Evolutionary conservation across 1,284 basidiomycete genomes (phyloP).

Genomic region (Cerrena zonata): DNA sequence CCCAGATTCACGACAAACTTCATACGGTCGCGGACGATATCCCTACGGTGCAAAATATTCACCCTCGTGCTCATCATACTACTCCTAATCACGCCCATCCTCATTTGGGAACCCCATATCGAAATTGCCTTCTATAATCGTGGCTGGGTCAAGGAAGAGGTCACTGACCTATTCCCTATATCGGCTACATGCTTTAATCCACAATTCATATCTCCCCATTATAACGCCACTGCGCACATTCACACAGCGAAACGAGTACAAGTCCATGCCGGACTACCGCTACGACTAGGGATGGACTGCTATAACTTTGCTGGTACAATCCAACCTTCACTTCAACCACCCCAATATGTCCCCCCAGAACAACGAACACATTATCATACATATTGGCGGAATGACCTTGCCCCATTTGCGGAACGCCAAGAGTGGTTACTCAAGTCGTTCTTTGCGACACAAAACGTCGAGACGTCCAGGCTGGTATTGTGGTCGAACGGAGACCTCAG

Average conservation of each 20-base stretch:
- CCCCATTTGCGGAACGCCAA: slow-evolving; percentile 71
- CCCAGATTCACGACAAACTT: not conserved
- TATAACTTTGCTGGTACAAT: slow-evolving; percentile 83
- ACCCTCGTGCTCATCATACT: slow-evolving; percentile 33
- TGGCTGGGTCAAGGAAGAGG: slow-evolving; percentile 67
- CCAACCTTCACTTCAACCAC: slow-evolving; percentile 22
- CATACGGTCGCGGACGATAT: not conserved
- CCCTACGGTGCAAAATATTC: slow-evolving; percentile 13
- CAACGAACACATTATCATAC: slow-evolving; percentile 71
- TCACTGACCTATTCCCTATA: slow-evolving; percentile 56
- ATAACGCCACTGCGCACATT: slow-evolving; percentile 63
- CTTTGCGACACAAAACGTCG: slow-evolving; percentile 79
- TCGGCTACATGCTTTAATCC: slow-evolving; percentile 67
- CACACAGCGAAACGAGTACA: slow-evolving; percentile 60
- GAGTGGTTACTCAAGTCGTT: slow-evolving; percentile 85
- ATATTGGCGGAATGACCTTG: slow-evolving; percentile 85
- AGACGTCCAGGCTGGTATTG: slow-evolving; percentile 61
- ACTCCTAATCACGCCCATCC: slow-evolving; percentile 41
- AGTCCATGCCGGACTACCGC: slow-evolving; percentile 70
- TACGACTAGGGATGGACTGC: slow-evolving; percentile 78
- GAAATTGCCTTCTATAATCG: slow-evolving; percentile 75
- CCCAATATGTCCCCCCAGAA: slow-evolving; percentile 26
- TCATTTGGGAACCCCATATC: slow-evolving; percentile 72
- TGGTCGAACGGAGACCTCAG: slow-evolving; percentile 84
- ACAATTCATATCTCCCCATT: slow-evolving; percentile 49